Evolutionary conservation across 2,329 filamentous ascomycete species (phyloP).

Genomic region (Fusarium sp.): DNA sequence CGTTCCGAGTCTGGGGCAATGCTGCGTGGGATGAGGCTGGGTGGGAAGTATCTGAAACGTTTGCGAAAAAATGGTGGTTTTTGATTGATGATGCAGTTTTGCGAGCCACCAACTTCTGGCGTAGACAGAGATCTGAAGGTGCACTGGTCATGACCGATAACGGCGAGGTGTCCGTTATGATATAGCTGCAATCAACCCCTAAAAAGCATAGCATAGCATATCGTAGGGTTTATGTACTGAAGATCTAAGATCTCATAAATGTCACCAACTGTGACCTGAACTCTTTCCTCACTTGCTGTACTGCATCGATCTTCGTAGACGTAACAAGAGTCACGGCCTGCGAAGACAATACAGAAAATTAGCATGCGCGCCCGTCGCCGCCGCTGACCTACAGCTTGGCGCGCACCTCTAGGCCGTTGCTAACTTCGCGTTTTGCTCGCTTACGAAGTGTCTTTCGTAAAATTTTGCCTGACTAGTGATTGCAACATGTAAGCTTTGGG

Average conservation of each 20-base stretch:
- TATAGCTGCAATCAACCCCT: too few relatives aligned
- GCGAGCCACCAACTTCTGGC: constrained; percentile 34
- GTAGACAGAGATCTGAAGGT: constrained; percentile 4
- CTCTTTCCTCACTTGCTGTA: background rate
- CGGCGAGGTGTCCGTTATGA: too few relatives aligned
- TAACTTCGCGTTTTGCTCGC: constrained; percentile 67
- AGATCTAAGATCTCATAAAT: background rate
- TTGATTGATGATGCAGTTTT: constrained; percentile 28
- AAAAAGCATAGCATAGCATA: too few relatives aligned
- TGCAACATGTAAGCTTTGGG: constrained; percentile 24
- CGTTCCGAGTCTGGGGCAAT: constrained; percentile 16
- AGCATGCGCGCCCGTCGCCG: constrained; percentile 44
- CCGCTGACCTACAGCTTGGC: constrained; percentile 51
- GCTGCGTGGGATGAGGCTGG: constrained; percentile 54
- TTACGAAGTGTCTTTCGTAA: constrained; percentile 72
- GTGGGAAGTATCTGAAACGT: constrained; percentile 59
- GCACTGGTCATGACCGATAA: too few relatives aligned
- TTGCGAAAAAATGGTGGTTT: constrained; percentile 50
- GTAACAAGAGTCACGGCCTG: constrained; percentile 31
- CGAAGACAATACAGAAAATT: constrained; percentile 36
- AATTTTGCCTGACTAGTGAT: constrained; percentile 75
- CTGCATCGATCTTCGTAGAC: constrained; percentile 20
- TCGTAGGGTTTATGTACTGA: too few relatives aligned
- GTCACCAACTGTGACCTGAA: background rate
- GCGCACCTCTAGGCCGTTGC: constrained; percentile 54